Evolutionary conservation across 495 filamentous ascomycete species (phyloP).

Genomic region (Hyaloscypha variabilis): DNA sequence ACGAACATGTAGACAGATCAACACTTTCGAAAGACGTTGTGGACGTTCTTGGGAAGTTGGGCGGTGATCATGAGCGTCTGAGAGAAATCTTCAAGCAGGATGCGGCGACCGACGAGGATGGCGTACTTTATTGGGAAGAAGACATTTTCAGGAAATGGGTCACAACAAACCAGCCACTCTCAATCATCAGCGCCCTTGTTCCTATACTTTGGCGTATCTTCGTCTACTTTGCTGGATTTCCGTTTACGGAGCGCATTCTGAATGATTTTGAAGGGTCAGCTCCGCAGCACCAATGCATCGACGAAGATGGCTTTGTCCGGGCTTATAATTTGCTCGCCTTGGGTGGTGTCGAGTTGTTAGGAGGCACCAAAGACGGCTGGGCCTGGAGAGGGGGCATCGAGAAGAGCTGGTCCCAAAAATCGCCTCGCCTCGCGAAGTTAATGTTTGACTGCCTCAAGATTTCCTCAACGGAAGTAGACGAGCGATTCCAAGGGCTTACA

Average conservation of each 20-base stretch:
- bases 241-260: slow-evolving; percentile 10
- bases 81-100: slow-evolving; percentile 17
- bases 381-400: slow-evolving; percentile 2
- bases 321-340: slow-evolving; percentile 10
- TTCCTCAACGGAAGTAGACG: slow-evolving; percentile 10
- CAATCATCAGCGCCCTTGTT: slow-evolving; percentile 6
- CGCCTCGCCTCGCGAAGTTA: slow-evolving; percentile 11
- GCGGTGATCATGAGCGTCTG: slow-evolving; percentile 10
- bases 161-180: slow-evolving; percentile 17
- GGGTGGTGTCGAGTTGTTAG: slow-evolving; percentile 9
- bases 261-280: slow-evolving; percentile 4
- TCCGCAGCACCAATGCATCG: slow-evolving; percentile 9
- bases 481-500: slow-evolving; percentile 9
- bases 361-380: slow-evolving; percentile 6
- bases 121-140: slow-evolving; percentile 38
- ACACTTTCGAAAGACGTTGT: slow-evolving; percentile 13
- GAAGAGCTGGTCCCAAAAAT: slow-evolving; percentile 15
- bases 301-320: slow-evolving; percentile 16
- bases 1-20: slow-evolving; percentile 14
- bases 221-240: slow-evolving; percentile 17
- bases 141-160: slow-evolving; percentile 9
- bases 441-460: slow-evolving; percentile 12
- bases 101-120: slow-evolving; percentile 40
- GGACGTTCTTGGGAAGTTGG: slow-evolving; percentile 13
- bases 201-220: slow-evolving; percentile 14